Base-by-base conservation (phyloP, 192 early-diverging fungal species). In the Mycoemilia scoparia region DNA sequence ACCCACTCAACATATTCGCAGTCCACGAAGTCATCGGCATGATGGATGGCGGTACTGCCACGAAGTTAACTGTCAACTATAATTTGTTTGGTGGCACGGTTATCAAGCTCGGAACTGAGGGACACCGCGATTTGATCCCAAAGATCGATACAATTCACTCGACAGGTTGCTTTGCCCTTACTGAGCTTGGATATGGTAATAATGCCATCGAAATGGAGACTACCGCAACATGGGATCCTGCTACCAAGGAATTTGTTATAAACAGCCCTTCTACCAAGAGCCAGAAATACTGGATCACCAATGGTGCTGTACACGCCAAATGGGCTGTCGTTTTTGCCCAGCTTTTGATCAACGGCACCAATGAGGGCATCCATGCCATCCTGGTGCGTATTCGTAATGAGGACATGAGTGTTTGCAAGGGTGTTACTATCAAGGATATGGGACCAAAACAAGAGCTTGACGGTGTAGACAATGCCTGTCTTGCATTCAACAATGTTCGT, bases 141-240 rank as follows among this genome's bases (percentile, higher is more conserved):
- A 66, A 64, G 19, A 67, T 76, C 30, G 79, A 82, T 52, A 57
- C 66, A 18, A 45, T 82, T 43, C 45, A 68, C 3, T 54, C 66
- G 17, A 65, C 78, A 30, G 79, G 79, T 18, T 82, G 79, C 55
- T 82, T 82, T 51, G 79, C 55, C 16, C 43, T 82, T 34, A 82
- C 79, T 22, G 79, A 82, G 54, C 43, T 82, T 34, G 79, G 79
- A 10, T 79, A 76, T 43, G 79, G 79, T 14, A 82, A 82, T 50
- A 82, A 82, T 33, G 79, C 79, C 16, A 57, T 82, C 15, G 79
- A 82, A 45, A 82, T 82, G 79, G 74, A 79, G 46, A 77, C 79
- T 9, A 69, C 69, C 15, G 69, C 79, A 20, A 35, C 49, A 36
- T 49, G 61, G 68, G 57, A 70, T 32, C 55, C 53, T 20, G 47